A percentile compares a stretch with the other conserved stretches of the same genome.
phyloP scores from a whole-genome alignment of 2,329 filamentous ascomycete species.

The Aspergillus tanneri region DNA sequence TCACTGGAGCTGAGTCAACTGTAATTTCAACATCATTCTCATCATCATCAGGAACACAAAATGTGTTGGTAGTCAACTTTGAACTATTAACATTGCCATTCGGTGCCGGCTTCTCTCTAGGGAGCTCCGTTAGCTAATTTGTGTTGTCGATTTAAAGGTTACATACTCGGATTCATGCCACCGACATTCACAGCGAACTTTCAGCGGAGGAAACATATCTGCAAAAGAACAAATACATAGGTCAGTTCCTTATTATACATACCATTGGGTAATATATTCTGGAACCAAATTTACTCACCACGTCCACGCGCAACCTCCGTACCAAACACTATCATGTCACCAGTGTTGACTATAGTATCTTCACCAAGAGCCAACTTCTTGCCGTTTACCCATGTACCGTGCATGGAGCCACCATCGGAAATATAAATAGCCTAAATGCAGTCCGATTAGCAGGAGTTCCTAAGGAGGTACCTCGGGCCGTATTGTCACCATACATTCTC shows the following conservation, averaged over 20 bases:
- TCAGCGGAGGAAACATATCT: constrained; percentile 37
- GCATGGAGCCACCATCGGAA: constrained; percentile 59
- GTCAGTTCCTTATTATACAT: not conserved
- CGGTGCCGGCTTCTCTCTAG: not conserved
- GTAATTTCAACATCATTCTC: constrained; percentile 18
- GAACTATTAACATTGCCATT: not conserved
- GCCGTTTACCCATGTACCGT: constrained; percentile 60
- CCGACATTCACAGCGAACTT: constrained; percentile 29
- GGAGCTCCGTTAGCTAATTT: not conserved
- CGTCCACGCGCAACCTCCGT: constrained; percentile 50
- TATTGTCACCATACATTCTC: constrained; percentile 26
- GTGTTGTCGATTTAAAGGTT: not conserved
- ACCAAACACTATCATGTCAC: constrained; percentile 47
- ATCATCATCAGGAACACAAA: constrained; percentile 43
- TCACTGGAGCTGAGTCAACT: constrained; percentile 4
- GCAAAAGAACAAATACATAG: not conserved
- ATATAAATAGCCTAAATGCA: constrained; percentile 46
- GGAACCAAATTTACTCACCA: constrained; percentile 30
- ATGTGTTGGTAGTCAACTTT: constrained; percentile 36
- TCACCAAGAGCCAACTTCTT: constrained; percentile 39
- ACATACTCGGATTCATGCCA: constrained; percentile 30
- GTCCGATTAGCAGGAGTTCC: too few species aligned
- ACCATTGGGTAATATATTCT: not conserved
- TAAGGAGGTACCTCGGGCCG: not conserved
- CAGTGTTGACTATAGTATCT: constrained; percentile 40